Conservation (phyloP, 2,329 filamentous ascomycete genomes). For the Clarireedia monteithiana region DNA sequence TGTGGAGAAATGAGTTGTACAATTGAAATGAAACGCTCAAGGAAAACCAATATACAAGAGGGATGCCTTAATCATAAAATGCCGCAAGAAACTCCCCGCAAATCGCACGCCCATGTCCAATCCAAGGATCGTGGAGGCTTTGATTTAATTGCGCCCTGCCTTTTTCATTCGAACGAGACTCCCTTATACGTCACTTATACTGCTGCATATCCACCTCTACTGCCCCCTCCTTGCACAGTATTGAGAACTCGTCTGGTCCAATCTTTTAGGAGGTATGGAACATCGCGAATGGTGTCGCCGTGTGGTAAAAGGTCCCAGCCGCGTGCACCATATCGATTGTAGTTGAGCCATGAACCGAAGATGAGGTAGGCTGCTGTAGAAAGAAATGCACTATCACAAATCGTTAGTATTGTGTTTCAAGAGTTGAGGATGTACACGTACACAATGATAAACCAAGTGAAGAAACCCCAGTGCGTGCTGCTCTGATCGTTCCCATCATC, state of each 20-base stretch:
- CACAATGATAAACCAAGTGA: constrained; percentile 95
- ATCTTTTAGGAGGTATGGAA: constrained; percentile 89
- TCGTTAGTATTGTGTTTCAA: constrained; percentile 5
- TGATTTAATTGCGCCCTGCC: not conserved
- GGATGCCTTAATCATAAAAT: not conserved
- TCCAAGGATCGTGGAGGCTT: not conserved
- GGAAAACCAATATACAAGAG: not conserved
- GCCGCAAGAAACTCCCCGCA: not conserved
- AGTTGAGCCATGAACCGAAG: constrained; percentile 98
- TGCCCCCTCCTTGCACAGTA: constrained; percentile 75
- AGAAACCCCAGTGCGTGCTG: constrained; percentile 77
- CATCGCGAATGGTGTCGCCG: constrained; percentile 81
- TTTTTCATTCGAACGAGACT: not conserved
- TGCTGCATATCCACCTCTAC: constrained; percentile 87
- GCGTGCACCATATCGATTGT: constrained; percentile 89
- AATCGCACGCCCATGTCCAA: not conserved
- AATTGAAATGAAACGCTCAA: not conserved
- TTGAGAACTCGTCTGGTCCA: constrained; percentile 73
- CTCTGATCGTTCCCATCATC: constrained; percentile 35
- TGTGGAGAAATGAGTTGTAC: not conserved
- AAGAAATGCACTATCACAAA: constrained; percentile 65
- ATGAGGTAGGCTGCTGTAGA: constrained; percentile 84
- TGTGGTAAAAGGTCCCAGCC: constrained; percentile 95
- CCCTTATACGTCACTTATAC: constrained; percentile 39
- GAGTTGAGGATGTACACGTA: constrained; percentile 37